Evolutionary conservation across 805 yeast genomes (phyloP), one percentile per base, ranked within the genome.

Genomic region (Kuraishia borneana): DNA sequence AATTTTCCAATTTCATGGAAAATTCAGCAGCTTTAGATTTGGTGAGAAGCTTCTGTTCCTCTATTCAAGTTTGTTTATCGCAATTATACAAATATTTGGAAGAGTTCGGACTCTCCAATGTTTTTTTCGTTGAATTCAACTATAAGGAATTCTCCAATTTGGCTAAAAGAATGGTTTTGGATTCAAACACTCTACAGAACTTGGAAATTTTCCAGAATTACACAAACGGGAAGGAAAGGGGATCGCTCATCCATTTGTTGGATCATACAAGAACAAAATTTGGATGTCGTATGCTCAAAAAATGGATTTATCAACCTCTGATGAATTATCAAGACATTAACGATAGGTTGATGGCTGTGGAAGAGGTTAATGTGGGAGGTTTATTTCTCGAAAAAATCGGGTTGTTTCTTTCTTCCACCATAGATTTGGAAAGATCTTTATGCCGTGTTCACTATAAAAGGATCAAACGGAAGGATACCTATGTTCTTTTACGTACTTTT

Each of bases 301-400:
- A 68, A 26, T 92, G 98, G 98, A 56, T 88, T 1, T 63, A 74
- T 1, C 62, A 67, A 39, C 98, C 98, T 1, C 61, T 88, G 17
- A 54, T 72, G 0, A 64, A 74, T 29, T 58, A 63, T 21, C 62
- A 56, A 2, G 56, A 57, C 6, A 80, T 92, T 2, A 64, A 68
- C 36, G 62, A 64, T n/a, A 64, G 98, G 18, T 56, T 69, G 0
- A 70, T 69, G 27, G 85, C 94, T 0, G 66, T 78, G 4, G 66
- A 64, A 17, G 66, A 70, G 36, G 50, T 77, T 3, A 58, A 57
- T 2, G 50, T 51, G 4, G 53, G 58, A 13, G 62, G 63, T 38
- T 60, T 56, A 21, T 54, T 47, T 38, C 53, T 62, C 14, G 63
- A 57, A 28, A 33, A 12, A 36, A 61, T 2, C 22, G 41, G 6